phyloP scores from a whole-genome alignment of 805 yeast genomes.

The Wickerhamiella occidentalis region DNA sequence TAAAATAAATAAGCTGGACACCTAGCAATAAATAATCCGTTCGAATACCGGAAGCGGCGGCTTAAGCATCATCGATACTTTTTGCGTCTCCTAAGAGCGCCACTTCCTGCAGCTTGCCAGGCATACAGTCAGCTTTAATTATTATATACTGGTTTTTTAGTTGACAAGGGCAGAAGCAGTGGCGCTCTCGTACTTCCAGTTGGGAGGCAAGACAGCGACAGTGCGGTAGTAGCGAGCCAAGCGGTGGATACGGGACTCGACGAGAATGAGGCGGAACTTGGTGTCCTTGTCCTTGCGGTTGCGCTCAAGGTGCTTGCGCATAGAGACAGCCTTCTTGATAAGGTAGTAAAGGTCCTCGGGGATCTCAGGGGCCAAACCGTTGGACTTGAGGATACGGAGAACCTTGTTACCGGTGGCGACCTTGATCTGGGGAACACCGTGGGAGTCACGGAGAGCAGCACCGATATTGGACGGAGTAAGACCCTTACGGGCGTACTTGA shows the following conservation, averaged over 20 bases:
- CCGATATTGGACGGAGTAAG: slow-evolving; percentile 99
- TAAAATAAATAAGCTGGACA: no score
- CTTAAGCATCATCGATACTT: neutral
- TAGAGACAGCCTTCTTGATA: slow-evolving; percentile 98
- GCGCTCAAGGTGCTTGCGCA: slow-evolving; percentile 99
- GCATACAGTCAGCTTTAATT: slow-evolving; percentile 12
- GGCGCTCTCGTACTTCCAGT: slow-evolving; percentile 99
- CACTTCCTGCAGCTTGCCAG: slow-evolving; percentile 12
- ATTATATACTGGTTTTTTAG: slow-evolving; percentile 36
- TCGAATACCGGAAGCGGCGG: neutral
- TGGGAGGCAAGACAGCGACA: slow-evolving; percentile 97
- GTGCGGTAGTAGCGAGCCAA: slow-evolving; percentile 99
- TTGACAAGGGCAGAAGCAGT: slow-evolving; percentile 99
- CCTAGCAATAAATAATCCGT: neutral
- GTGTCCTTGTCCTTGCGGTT: slow-evolving; percentile 99
- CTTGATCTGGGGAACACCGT: slow-evolving; percentile 97
- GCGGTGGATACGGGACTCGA: slow-evolving; percentile 99
- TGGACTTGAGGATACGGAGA: slow-evolving; percentile 96
- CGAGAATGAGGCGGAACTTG: slow-evolving; percentile 98
- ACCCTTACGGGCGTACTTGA: slow-evolving; percentile 99
- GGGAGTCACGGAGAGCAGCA: slow-evolving; percentile 98
- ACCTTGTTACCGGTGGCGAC: slow-evolving; percentile 98
- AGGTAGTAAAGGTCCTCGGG: slow-evolving; percentile 99
- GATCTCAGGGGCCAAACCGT: slow-evolving; percentile 99
- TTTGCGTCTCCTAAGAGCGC: neutral